These are phyloP conservation scores for Thielaviopsis populi DNA, from an alignment of 2,329 filamentous ascomycete species.

Conservation along the genomic window DNA sequence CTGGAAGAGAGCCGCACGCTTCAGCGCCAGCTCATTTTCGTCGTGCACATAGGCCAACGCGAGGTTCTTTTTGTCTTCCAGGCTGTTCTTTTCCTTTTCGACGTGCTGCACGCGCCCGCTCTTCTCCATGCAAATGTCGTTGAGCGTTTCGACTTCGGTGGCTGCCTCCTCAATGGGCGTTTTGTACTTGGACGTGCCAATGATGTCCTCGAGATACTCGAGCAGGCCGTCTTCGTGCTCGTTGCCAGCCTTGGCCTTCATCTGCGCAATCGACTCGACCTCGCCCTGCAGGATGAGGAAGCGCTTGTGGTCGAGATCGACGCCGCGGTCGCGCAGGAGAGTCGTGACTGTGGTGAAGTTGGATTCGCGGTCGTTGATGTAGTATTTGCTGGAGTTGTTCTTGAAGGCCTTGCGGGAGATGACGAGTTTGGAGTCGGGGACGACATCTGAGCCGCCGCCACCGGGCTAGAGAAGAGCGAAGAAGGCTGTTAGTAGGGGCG, in stretches of 20 bases:
- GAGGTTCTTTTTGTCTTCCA: slow-evolving; percentile 95
- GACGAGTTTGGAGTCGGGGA: slow-evolving; percentile 71
- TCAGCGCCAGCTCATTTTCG: slow-evolving; percentile 81
- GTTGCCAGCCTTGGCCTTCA: slow-evolving; percentile 91
- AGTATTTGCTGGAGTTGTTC: slow-evolving; percentile 97
- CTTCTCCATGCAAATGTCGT: slow-evolving; percentile 91
- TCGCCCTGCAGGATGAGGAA: slow-evolving; percentile 96
- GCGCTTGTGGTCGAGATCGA: slow-evolving; percentile 94
- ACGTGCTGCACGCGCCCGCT: slow-evolving; percentile 91
- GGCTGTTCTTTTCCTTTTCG: slow-evolving; percentile 83
- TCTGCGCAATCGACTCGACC: slow-evolving; percentile 96
- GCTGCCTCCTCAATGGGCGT: slow-evolving; percentile 89
- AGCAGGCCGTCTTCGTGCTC: slow-evolving; percentile 93
- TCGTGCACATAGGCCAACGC: slow-evolving; percentile 78
- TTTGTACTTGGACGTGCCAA: slow-evolving; percentile 97
- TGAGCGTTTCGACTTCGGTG: slow-evolving; percentile 75
- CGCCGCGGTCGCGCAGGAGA: slow-evolving; percentile 69
- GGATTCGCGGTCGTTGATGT: slow-evolving; percentile 78
- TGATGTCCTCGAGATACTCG: slow-evolving; percentile 96
- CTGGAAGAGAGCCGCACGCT: slow-evolving; percentile 86
- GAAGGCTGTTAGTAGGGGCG: not conserved
- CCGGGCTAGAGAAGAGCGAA: slow-evolving; percentile 35
- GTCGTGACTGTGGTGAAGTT: slow-evolving; percentile 87
- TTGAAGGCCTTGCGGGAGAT: slow-evolving; percentile 90
- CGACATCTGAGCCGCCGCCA: slow-evolving; percentile 56